Evolutionary conservation across 495 filamentous ascomycete genomes (phyloP), one percentile per base, ranked within the genome.

Genomic region (Glonium stellatum): DNA sequence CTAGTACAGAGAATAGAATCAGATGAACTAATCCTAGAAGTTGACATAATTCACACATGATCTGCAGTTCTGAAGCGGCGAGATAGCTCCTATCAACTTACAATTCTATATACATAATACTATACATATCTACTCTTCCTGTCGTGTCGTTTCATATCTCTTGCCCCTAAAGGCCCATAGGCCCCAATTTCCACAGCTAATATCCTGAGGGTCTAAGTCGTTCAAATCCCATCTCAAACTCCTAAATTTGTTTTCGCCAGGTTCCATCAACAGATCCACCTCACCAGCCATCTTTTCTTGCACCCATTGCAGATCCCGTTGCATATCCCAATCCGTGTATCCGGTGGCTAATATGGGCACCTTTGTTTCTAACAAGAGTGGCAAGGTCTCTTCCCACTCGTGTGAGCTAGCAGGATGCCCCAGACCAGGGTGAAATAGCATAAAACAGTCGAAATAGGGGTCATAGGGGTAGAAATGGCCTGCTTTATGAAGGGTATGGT

Each of bases 161-260:
- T 98, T 98, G 62, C 93, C 93, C 71, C 93, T 82, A 76, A 98
- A 97, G 31, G 85, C 90, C 91, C 92, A 98, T 18, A 95, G 73
- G 4, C 93, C 93, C 90, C 90, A 98, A 71, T 98, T 98, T 44
- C 92, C 91, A 70, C 87, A 91, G 62, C 86, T 96, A 62, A 97
- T 79, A 75, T 98, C 95, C 65, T 92, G 87, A 5, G 93, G 95
- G 71, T 98, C 93, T 54, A 90, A 69, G 72, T 99, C 93, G 70
- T 97, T 97, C 65, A 97, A 69, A 79, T 99, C 93, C 95, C 95
- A 97, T 62, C 93, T 79, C 72, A 96, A 73, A 78, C 93, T 99
- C 69, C 91, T 82, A 76, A 99, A 99, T 10, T 77, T 82, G 64
- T 99, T 99, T 78, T 96, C 90, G 13, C 90, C 91, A 0, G 93